Conservation (phyloP, 305 asterid genomes). For the Fraxinus ornus region DNA sequence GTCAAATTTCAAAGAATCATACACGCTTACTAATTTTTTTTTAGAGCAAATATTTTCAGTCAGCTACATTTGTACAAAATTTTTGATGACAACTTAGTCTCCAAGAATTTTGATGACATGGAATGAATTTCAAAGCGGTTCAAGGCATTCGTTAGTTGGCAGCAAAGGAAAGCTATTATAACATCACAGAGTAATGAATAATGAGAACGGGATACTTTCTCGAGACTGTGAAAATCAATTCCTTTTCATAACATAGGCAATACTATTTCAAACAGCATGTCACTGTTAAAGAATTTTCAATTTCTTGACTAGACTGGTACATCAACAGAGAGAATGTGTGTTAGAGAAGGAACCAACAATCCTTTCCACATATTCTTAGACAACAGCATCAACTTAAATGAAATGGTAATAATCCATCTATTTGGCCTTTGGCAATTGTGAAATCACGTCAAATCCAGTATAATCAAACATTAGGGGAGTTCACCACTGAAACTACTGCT, state of each 20-base stretch:
- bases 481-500: slow-evolving; percentile 49
- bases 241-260: slow-evolving; percentile 5
- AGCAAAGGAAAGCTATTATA: neutral
- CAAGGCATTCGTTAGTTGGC: neutral
- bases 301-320: slow-evolving; percentile 11
- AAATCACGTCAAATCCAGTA: slow-evolving; percentile 21
- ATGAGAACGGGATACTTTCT: neutral
- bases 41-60: neutral
- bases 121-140: neutral
- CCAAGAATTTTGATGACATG: neutral
- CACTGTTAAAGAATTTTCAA: neutral
- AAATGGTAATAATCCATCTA: slow-evolving; percentile 10
- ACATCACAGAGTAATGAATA: neutral
- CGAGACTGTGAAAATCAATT: slow-evolving; percentile 6
- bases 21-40: neutral
- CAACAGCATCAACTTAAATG: slow-evolving; percentile 2
- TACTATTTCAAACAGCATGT: slow-evolving; percentile 4
- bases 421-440: slow-evolving; percentile 8
- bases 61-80: neutral
- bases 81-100: neutral
- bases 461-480: neutral
- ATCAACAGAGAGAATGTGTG: slow-evolving; percentile 7
- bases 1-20: neutral
- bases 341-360: slow-evolving; percentile 19
- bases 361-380: slow-evolving; percentile 17